These are phyloP conservation scores for Catunica adiposa DNA, from an alignment of 2,329 filamentous ascomycete species.

Conservation along the genomic window DNA sequence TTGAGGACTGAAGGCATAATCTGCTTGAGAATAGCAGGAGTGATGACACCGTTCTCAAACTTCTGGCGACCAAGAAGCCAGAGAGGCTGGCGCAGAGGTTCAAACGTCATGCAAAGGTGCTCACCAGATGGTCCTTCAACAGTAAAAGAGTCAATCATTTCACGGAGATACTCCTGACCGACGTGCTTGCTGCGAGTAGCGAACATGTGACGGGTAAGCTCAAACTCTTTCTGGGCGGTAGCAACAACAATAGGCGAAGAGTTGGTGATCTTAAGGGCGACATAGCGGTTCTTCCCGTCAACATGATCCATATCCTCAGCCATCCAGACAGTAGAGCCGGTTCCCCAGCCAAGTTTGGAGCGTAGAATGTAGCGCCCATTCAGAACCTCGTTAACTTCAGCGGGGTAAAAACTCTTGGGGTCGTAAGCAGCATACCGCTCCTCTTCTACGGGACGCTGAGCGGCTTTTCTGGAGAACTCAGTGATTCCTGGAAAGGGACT, in stretches of 20 bases:
- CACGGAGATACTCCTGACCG: slow-evolving; percentile 20
- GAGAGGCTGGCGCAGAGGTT: slow-evolving; percentile 26
- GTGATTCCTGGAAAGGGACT: neutral
- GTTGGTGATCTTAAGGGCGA: slow-evolving; percentile 20
- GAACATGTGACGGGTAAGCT: slow-evolving; percentile 17
- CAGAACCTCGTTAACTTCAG: slow-evolving; percentile 21
- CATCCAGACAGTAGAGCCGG: slow-evolving; percentile 26
- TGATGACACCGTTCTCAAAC: slow-evolving; percentile 22
- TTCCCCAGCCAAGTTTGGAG: slow-evolving; percentile 25
- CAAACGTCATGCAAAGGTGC: slow-evolving; percentile 24
- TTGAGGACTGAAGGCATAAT: slow-evolving; percentile 22
- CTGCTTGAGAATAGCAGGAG: slow-evolving; percentile 22
- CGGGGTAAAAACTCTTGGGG: slow-evolving; percentile 21
- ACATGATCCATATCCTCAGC: slow-evolving; percentile 17
- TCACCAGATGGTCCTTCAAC: slow-evolving; percentile 19
- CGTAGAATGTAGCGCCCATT: slow-evolving; percentile 23
- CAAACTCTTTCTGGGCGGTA: slow-evolving; percentile 18
- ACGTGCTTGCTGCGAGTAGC: slow-evolving; percentile 17
- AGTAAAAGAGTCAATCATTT: slow-evolving; percentile 20
- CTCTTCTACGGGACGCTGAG: slow-evolving; percentile 17
- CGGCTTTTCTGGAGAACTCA: slow-evolving; percentile 3
- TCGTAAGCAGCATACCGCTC: slow-evolving; percentile 18
- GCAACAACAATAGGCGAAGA: slow-evolving; percentile 16
- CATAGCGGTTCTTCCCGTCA: slow-evolving; percentile 16
- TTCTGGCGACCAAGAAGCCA: slow-evolving; percentile 24